phyloP scores from a whole-genome alignment of 805 yeast genomes.

The Saccharomycopsis oosterbeekiorum region DNA sequence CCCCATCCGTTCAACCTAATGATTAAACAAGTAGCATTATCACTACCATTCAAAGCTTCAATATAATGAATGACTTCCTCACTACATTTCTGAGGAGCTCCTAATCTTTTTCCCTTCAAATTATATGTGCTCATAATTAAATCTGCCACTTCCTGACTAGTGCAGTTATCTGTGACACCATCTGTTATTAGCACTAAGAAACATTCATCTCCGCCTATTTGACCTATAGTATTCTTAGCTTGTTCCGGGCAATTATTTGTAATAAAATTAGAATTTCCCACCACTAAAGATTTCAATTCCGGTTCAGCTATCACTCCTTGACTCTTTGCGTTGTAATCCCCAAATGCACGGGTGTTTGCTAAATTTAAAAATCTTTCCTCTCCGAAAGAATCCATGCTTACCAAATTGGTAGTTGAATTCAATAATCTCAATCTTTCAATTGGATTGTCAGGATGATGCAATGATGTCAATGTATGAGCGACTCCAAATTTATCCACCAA shows the following conservation, averaged over 20 bases:
- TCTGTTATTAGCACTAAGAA: slow-evolving; percentile 78
- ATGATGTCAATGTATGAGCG: slow-evolving; percentile 67
- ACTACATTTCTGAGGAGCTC: slow-evolving; percentile 80
- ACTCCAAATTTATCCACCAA: slow-evolving; percentile 74
- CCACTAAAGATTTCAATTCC: slow-evolving; percentile 57
- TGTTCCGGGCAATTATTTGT: slow-evolving; percentile 18
- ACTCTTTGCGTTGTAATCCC: slow-evolving; percentile 72
- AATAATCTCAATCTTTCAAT: slow-evolving; percentile 64
- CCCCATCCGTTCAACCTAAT: slow-evolving; percentile 88
- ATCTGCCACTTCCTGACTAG: slow-evolving; percentile 90
- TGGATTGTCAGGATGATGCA: slow-evolving; percentile 83
- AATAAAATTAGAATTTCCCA: slow-evolving; percentile 49
- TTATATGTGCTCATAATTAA: slow-evolving; percentile 60
- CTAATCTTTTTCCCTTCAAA: slow-evolving; percentile 50
- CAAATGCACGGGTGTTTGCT: slow-evolving; percentile 92
- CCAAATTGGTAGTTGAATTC: slow-evolving; percentile 52
- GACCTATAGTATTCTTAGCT: slow-evolving; percentile 22
- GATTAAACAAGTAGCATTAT: slow-evolving; percentile 89
- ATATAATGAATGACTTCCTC: slow-evolving; percentile 77
- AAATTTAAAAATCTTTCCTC: slow-evolving; percentile 69
- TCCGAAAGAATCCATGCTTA: slow-evolving; percentile 72
- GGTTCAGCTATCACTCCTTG: slow-evolving; percentile 91
- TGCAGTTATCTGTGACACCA: slow-evolving; percentile 71
- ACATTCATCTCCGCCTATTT: slow-evolving; percentile 75
- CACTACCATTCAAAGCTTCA: slow-evolving; percentile 83